Percentiles rank a stretch among this genome's conserved stretches.
Evolutionary conservation across 2,329 filamentous ascomycete species (phyloP).

Genomic region (Podosphaera xanthii): DNA sequence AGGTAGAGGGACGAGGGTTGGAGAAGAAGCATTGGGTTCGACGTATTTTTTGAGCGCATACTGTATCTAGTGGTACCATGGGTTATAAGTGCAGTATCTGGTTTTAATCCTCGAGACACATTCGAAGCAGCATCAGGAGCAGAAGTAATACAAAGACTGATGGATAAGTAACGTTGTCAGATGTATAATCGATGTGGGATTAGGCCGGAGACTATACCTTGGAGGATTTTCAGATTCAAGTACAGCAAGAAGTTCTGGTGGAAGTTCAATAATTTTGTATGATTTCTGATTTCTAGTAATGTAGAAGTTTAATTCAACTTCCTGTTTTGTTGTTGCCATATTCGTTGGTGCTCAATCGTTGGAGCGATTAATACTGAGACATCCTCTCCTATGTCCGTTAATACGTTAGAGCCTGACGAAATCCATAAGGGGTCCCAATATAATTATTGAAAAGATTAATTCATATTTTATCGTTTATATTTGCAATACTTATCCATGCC

Average conservation of each 20-base stretch:
- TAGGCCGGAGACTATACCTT: slow-evolving; percentile 19
- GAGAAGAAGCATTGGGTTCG: slow-evolving; percentile 39
- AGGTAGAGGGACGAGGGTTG: slow-evolving; percentile 14
- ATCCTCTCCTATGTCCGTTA: too few relatives aligned
- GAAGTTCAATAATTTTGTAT: slow-evolving; percentile 40
- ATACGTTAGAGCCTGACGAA: too few relatives aligned
- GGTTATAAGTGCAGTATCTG: slow-evolving; percentile 29
- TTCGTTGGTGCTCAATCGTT: not conserved
- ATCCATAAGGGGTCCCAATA: too few relatives aligned
- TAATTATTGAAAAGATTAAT: too few relatives aligned
- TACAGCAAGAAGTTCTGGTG: slow-evolving; percentile 30
- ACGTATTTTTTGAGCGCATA: slow-evolving; percentile 43
- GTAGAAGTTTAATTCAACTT: slow-evolving; percentile 16
- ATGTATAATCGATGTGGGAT: not conserved
- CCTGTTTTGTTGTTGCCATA: not conserved
- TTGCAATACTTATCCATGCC: too few relatives aligned
- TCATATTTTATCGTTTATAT: too few relatives aligned
- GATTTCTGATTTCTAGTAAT: slow-evolving; percentile 25
- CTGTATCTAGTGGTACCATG: slow-evolving; percentile 29
- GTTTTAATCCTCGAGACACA: slow-evolving; percentile 6
- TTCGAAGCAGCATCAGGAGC: slow-evolving; percentile 14
- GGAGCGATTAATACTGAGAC: too few relatives aligned
- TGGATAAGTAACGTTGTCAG: slow-evolving; percentile 1
- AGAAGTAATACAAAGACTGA: slow-evolving; percentile 15
- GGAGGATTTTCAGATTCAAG: slow-evolving; percentile 31